A percentile compares a stretch with the other conserved stretches of the same genome.
Conservation (phyloP, 2,329 filamentous ascomycete species). For the Talaromyces sp. region DNA sequence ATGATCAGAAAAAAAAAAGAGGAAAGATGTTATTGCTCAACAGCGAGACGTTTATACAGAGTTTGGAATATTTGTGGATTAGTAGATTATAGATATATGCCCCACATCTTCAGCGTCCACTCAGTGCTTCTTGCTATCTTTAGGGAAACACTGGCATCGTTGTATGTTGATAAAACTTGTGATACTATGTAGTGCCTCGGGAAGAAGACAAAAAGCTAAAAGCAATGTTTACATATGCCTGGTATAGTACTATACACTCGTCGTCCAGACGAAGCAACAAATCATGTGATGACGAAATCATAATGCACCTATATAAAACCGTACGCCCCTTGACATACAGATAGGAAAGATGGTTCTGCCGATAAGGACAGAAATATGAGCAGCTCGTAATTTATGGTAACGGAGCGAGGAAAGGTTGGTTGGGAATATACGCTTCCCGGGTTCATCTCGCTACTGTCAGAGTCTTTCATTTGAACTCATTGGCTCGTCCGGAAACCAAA, state of each 20-base stretch:
- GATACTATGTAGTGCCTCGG: not conserved
- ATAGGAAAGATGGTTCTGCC: constrained; percentile 24
- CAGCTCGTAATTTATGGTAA: not conserved
- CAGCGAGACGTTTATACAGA: not conserved
- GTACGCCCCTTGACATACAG: constrained; percentile 39
- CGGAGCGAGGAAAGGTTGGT: not conserved
- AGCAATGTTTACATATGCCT: constrained; percentile 11
- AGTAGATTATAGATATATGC: not conserved
- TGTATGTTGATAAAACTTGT: not conserved
- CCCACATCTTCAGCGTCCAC: not conserved
- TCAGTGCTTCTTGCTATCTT: not conserved
- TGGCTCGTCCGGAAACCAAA: constrained; percentile 77
- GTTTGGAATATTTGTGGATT: not conserved
- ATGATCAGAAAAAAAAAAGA: not conserved
- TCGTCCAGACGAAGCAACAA: constrained; percentile 24
- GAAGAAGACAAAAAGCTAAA: not conserved
- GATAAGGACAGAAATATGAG: constrained; percentile 7
- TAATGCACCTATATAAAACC: constrained; percentile 28
- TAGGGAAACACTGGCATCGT: not conserved
- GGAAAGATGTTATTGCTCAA: not conserved
- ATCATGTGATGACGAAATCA: constrained; percentile 21
- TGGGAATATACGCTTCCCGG: not conserved
- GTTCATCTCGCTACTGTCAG: not conserved
- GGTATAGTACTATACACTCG: constrained; percentile 26
- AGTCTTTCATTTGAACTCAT: constrained; percentile 56